These are phyloP conservation scores for Podaxis rugospora DNA, from an alignment of 768 basidiomycete species.

Conservation along the genomic window DNA sequence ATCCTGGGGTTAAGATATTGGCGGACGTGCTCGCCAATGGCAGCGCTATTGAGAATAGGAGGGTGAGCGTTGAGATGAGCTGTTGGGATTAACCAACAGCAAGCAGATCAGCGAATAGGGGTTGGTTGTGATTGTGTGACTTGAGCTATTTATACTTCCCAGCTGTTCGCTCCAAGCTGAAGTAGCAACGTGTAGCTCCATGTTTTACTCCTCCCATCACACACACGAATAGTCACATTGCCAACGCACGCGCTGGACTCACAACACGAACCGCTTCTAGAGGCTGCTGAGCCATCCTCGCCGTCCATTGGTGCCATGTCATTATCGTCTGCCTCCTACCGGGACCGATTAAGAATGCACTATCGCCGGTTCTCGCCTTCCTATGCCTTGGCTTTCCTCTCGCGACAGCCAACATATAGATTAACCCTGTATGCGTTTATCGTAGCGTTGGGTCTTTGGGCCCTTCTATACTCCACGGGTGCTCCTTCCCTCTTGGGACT, in stretches of 20 bases:
- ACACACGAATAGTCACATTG: neutral
- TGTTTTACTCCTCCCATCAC: neutral
- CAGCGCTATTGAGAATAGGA: no score
- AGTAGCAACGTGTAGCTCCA: neutral
- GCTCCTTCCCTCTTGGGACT: conserved; percentile 11
- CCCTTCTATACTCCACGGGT: conserved; percentile 19
- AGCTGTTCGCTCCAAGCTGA: neutral
- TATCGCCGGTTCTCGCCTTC: conserved; percentile 7
- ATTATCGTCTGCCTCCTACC: neutral
- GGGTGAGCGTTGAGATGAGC: no score
- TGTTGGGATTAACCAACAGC: no score
- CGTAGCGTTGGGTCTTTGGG: conserved; percentile 23
- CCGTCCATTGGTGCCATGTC: neutral
- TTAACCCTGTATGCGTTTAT: conserved; percentile 27
- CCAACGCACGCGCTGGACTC: neutral
- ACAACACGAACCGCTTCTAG: neutral
- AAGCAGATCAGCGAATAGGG: neutral
- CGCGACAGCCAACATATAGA: conserved; percentile 22
- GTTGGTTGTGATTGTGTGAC: neutral
- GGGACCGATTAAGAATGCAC: conserved; percentile 6
- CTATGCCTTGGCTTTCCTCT: conserved; percentile 4
- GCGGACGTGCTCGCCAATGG: no score
- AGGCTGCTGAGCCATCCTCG: neutral
- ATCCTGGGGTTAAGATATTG: no score
- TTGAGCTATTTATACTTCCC: neutral